Conservation (phyloP, 139 green algal species). For the Picochlorum sp. region DNA sequence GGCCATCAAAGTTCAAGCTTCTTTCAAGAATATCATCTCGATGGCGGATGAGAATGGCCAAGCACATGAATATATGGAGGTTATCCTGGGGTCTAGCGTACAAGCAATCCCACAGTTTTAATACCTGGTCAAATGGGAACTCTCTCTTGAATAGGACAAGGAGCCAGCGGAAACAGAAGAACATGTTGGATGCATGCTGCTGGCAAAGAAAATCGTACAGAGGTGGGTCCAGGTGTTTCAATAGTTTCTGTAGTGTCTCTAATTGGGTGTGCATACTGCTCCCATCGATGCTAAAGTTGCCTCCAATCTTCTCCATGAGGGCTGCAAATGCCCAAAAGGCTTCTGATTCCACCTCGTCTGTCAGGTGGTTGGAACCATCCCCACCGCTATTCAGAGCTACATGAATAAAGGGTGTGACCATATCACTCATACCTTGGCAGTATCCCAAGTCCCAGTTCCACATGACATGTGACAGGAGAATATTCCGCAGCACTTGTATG, state of each 20-base stretch:
- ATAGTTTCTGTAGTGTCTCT: constrained; percentile 48
- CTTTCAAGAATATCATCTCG: constrained; percentile 47
- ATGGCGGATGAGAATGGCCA: constrained; percentile 69
- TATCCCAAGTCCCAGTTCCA: constrained; percentile 89
- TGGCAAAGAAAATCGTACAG: constrained; percentile 60
- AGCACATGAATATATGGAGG: constrained; percentile 75
- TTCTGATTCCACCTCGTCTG: constrained; percentile 30
- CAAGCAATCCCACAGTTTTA: constrained; percentile 82
- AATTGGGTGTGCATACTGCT: constrained; percentile 81
- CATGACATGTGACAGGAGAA: constrained; percentile 67
- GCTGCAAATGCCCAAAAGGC: constrained; percentile 72
- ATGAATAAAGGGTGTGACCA: constrained; percentile 63
- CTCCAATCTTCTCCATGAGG: constrained; percentile 69
- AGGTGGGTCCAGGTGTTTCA: constrained; percentile 70
- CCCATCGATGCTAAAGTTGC: constrained; percentile 70
- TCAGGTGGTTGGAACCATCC: background rate
- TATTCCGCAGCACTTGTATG: constrained; percentile 27
- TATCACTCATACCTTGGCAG: constrained; percentile 82
- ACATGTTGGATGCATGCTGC: constrained; percentile 66
- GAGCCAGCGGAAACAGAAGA: constrained; percentile 89
- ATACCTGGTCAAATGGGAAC: constrained; percentile 69
- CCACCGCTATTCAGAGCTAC: constrained; percentile 11
- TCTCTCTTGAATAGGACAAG: constrained; percentile 90
- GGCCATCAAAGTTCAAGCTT: constrained; percentile 58
- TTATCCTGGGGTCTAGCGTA: constrained; percentile 57